Percentiles rank a stretch among this genome's conserved stretches.
Evolutionary conservation across 2,329 filamentous ascomycete genomes (phyloP).

Genomic region (Aurifilum marmelostoma): DNA sequence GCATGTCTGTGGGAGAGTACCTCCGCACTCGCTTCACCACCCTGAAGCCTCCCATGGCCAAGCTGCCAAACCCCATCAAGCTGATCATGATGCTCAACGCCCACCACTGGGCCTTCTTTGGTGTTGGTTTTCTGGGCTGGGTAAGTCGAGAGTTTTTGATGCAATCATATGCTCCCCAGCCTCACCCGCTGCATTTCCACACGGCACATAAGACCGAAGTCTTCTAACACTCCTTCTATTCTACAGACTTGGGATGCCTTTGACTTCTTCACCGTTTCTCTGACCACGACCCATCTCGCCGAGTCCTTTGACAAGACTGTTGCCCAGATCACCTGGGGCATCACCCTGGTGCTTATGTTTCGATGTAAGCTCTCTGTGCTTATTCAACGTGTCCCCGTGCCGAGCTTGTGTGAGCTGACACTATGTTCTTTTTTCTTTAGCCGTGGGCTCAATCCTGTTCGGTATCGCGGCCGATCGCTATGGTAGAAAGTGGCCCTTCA

Average conservation of each 20-base stretch:
- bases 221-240: neutral
- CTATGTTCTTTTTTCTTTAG: neutral
- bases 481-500: slow-evolving; percentile 71
- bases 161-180: too few species aligned
- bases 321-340: slow-evolving; percentile 66
- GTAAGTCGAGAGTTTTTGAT: slow-evolving; percentile 44
- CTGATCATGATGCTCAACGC: slow-evolving; percentile 52
- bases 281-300: slow-evolving; percentile 59
- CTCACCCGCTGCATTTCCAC: too few species aligned
- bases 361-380: slow-evolving; percentile 42
- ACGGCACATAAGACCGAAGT: too few species aligned
- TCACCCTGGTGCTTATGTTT: slow-evolving; percentile 66
- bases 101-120: slow-evolving; percentile 60
- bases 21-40: slow-evolving; percentile 55
- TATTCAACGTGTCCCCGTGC: neutral
- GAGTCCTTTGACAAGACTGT: slow-evolving; percentile 56
- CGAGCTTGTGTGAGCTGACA: neutral
- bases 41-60: slow-evolving; percentile 60
- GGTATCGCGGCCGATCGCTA: slow-evolving; percentile 60
- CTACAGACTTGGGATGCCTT: slow-evolving; percentile 65
- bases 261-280: slow-evolving; percentile 68
- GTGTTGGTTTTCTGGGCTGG: slow-evolving; percentile 60
- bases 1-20: slow-evolving; percentile 54
- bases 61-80: slow-evolving; percentile 56
- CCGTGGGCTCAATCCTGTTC: slow-evolving; percentile 55